A percentile compares a stretch with the other conserved stretches of the same genome.
These are phyloP conservation scores for Posidonia australis DNA, from an alignment of 106 monocot species.

Conservation along the genomic window DNA sequence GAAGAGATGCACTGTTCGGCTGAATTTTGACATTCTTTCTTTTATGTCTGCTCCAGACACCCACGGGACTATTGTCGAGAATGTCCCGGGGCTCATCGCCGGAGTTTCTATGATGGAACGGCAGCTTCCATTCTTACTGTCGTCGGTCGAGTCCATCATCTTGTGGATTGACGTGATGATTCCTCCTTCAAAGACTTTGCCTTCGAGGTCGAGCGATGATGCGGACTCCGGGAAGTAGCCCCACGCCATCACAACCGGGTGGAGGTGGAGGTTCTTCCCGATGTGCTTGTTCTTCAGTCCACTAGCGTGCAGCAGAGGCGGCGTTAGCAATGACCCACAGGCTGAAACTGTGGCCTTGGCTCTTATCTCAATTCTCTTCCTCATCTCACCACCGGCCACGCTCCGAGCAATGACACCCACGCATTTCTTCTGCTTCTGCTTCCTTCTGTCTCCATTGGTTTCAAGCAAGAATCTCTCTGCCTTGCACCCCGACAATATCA, in stretches of 20 bases:
- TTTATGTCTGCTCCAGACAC: conserved; percentile 45
- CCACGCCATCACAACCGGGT: conserved; percentile 60
- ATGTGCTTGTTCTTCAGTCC: conserved; percentile 68
- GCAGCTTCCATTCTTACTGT: background rate
- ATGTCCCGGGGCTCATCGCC: conserved; percentile 28
- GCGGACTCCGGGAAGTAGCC: conserved; percentile 74
- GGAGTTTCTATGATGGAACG: conserved; percentile 56
- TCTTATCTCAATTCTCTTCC: conserved; percentile 27
- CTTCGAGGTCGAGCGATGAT: conserved; percentile 33
- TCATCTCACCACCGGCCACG: conserved; percentile 14
- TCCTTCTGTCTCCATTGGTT: conserved; percentile 5
- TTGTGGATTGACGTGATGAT: conserved; percentile 61
- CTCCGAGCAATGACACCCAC: conserved; percentile 35
- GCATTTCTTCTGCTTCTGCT: conserved; percentile 34
- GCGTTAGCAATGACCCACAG: conserved; percentile 65
- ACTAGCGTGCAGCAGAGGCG: conserved; percentile 43
- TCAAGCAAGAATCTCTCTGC: conserved; percentile 56
- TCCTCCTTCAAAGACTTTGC: conserved; percentile 51
- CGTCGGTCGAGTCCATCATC: background rate
- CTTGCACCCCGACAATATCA: conserved; percentile 62
- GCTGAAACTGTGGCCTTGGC: conserved; percentile 57
- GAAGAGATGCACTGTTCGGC: conserved; percentile 50
- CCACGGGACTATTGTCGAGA: conserved; percentile 46
- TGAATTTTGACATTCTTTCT: conserved; percentile 42
- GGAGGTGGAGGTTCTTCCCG: conserved; percentile 73